Evolutionary conservation across 768 basidiomycete genomes (phyloP).

Genomic region (Hydnum rufescens): DNA sequence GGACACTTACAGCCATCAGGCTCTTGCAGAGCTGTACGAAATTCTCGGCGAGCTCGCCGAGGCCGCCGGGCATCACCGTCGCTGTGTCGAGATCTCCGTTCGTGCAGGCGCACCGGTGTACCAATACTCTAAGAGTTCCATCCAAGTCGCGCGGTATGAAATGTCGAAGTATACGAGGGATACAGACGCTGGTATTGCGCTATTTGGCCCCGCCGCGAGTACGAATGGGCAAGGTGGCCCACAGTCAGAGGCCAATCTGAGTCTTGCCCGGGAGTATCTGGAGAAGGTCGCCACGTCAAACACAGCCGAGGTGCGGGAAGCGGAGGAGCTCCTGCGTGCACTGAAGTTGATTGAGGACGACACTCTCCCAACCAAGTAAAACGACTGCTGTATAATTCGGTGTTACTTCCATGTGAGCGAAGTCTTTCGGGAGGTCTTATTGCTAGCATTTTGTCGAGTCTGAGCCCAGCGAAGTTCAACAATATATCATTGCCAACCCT

Average conservation of each 20-base stretch:
- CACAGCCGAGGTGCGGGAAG: constrained; percentile 58
- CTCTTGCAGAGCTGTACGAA: constrained; percentile 52
- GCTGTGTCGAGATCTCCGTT: constrained; percentile 18
- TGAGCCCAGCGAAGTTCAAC: too few relatives aligned
- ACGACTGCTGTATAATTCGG: too few relatives aligned
- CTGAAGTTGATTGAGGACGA: constrained; percentile 7
- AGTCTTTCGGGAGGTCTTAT: too few relatives aligned
- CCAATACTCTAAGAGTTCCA: constrained; percentile 67
- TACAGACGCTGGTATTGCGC: constrained; percentile 4
- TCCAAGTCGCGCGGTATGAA: constrained; percentile 70
- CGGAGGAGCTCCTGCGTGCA: constrained; percentile 38
- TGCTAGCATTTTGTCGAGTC: too few relatives aligned
- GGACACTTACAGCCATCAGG: constrained; percentile 52
- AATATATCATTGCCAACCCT: too few relatives aligned
- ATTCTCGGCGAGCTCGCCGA: constrained; percentile 44
- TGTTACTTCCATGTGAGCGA: too few relatives aligned
- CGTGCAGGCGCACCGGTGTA: constrained; percentile 41
- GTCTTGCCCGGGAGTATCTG: constrained; percentile 50
- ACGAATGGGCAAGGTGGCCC: constrained; percentile 11
- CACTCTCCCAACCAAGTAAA: too few relatives aligned
- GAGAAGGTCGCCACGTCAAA: constrained; percentile 60
- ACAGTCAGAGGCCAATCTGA: constrained; percentile 30
- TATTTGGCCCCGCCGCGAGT: constrained; percentile 21
- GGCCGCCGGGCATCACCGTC: constrained; percentile 62
- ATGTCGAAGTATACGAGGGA: too few relatives aligned